Percentiles rank a stretch among this genome's conserved stretches.
These are phyloP conservation scores for Chiua virens DNA, from an alignment of 768 basidiomycete genomes.

Conservation along the genomic window DNA sequence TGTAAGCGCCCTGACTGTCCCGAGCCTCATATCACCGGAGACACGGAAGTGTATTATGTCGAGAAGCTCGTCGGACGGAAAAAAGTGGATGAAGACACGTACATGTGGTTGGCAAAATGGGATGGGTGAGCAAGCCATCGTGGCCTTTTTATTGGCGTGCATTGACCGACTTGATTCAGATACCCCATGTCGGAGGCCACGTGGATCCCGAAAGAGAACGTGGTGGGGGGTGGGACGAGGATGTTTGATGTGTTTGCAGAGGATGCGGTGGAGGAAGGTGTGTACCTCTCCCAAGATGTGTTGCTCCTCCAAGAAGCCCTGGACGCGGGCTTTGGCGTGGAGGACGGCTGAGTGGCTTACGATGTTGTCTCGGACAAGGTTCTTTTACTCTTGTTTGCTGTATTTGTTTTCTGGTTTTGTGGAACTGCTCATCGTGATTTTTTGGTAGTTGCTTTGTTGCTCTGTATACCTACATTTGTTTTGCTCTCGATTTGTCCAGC, in stretches of 20 bases:
- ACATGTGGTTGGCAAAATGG: slow-evolving; percentile 33
- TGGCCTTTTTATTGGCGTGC: not conserved
- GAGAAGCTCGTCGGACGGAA: slow-evolving; percentile 31
- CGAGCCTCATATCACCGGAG: slow-evolving; percentile 1
- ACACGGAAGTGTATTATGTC: slow-evolving; percentile 21
- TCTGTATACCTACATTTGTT: too few species aligned
- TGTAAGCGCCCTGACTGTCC: slow-evolving; percentile 31
- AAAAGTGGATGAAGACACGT: slow-evolving; percentile 9
- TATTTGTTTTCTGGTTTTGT: too few species aligned
- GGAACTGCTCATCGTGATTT: too few species aligned
- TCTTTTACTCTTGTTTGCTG: too few species aligned
- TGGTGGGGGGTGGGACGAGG: slow-evolving; percentile 15
- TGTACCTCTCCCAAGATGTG: slow-evolving; percentile 11
- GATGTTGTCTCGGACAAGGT: too few species aligned
- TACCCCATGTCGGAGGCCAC: slow-evolving; percentile 28
- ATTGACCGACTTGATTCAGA: slow-evolving; percentile 4
- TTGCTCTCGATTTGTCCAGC: too few species aligned
- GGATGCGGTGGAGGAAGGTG: slow-evolving; percentile 18
- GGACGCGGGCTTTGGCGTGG: slow-evolving; percentile 16
- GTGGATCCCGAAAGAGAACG: slow-evolving; percentile 32
- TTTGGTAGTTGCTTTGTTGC: too few species aligned
- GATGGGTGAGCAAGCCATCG: slow-evolving; percentile 25
- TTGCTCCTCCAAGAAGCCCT: slow-evolving; percentile 26
- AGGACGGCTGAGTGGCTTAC: not conserved
- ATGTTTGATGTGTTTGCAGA: slow-evolving; percentile 18